A percentile compares a stretch with the other conserved stretches of the same genome.
Evolutionary conservation across 2,329 filamentous ascomycete species (phyloP).

Genomic region (Elsinoe fawcettii): DNA sequence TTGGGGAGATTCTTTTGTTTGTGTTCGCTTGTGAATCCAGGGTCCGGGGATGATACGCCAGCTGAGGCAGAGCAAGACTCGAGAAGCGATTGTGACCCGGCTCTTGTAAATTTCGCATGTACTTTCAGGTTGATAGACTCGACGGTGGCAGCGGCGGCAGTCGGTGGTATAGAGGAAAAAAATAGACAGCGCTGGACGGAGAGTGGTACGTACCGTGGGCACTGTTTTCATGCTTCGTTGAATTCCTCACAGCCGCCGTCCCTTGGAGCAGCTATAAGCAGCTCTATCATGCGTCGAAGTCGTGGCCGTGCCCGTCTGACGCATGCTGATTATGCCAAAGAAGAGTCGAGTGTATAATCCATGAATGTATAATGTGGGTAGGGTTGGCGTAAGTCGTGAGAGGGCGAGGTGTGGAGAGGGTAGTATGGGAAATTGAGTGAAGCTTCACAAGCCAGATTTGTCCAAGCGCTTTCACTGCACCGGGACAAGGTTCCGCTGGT

Average conservation of each 20-base stretch:
- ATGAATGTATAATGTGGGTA: neutral
- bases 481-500: slow-evolving; percentile 14
- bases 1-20: neutral
- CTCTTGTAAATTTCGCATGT: neutral
- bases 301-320: slow-evolving; percentile 9
- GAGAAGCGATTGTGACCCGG: neutral
- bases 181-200: slow-evolving; percentile 6
- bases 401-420: neutral
- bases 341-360: neutral
- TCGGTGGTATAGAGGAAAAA: slow-evolving; percentile 8
- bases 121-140: neutral
- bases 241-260: slow-evolving; percentile 15
- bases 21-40: neutral
- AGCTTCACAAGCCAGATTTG: slow-evolving; percentile 4
- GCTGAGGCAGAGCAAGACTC: neutral
- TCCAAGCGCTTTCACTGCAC: slow-evolving; percentile 4
- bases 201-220: slow-evolving; percentile 34
- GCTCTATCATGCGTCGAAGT: slow-evolving; percentile 14
- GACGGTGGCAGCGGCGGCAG: slow-evolving; percentile 14
- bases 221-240: slow-evolving; percentile 40
- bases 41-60: slow-evolving; percentile 5
- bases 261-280: slow-evolving; percentile 9
- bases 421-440: slow-evolving; percentile 6
- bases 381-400: neutral
- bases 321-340: slow-evolving; percentile 4